These are phyloP conservation scores for Naganishia vaughanmartiniae DNA, from an alignment of 768 basidiomycete genomes.

Conservation along the genomic window DNA sequence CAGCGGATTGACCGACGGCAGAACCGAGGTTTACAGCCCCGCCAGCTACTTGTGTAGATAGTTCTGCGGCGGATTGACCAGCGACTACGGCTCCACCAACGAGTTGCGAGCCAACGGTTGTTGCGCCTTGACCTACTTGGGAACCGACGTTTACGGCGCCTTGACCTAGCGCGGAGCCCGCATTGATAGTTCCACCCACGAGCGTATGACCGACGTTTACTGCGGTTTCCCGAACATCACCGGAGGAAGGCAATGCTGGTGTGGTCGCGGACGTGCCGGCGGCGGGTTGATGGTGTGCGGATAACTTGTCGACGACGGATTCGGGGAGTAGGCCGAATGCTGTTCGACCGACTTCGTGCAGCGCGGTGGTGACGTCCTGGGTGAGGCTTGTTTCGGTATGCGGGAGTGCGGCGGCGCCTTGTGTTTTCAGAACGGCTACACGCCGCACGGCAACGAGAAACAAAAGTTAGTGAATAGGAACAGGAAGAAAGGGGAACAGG, in stretches of 20 bases:
- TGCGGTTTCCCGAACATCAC: neutral
- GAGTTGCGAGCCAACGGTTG: neutral
- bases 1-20: neutral
- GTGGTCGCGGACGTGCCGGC: neutral
- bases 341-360: conserved; percentile 40
- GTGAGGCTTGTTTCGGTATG: neutral
- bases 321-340: conserved; percentile 42
- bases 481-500: too few relatives aligned
- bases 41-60: too few relatives aligned
- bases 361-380: conserved; percentile 40
- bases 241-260: neutral
- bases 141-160: neutral
- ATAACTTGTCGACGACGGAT: conserved; percentile 37
- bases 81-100: neutral
- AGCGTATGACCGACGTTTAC: neutral
- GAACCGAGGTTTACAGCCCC: neutral
- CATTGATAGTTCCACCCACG: neutral
- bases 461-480: neutral
- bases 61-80: too few relatives aligned
- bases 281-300: neutral
- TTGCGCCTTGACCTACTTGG: neutral
- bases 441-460: neutral
- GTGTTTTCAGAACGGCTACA: conserved; percentile 6
- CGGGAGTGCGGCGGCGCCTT: conserved; percentile 6
- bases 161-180: neutral